Evolutionary conservation across 2,329 filamentous ascomycete species (phyloP).

Genomic region (Sporothrix pseudoabietina): DNA sequence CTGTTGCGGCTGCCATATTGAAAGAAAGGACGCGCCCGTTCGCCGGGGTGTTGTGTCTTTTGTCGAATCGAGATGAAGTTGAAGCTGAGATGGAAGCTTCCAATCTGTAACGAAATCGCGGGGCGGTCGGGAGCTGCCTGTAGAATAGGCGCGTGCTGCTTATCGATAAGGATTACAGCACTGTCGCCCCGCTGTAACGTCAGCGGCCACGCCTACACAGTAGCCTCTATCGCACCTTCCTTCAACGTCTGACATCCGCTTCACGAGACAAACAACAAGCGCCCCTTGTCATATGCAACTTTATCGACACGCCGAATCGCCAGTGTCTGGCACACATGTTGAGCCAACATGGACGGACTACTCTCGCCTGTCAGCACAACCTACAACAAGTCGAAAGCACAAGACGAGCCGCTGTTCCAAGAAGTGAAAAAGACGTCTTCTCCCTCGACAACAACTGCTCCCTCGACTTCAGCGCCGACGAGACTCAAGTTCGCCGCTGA

Average conservation of each 20-base stretch:
- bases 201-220: constrained; percentile 14
- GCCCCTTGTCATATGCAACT: not conserved
- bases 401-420: constrained; percentile 45
- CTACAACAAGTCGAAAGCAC: constrained; percentile 47
- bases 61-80: not conserved
- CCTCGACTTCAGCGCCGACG: not conserved
- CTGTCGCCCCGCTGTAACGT: constrained; percentile 25
- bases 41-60: not conserved
- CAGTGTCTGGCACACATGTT: not conserved
- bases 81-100: not conserved
- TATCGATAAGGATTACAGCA: constrained; percentile 29
- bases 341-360: constrained; percentile 56
- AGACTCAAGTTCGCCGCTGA: constrained; percentile 28
- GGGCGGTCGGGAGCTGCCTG: constrained; percentile 14
- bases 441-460: not conserved
- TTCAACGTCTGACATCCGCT: not conserved
- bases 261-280: not conserved
- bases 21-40: not conserved
- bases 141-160: not conserved
- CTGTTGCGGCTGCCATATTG: constrained; percentile 27
- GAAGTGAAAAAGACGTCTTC: constrained; percentile 39
- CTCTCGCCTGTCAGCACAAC: constrained; percentile 58
- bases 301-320: not conserved
- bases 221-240: too few species aligned
- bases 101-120: constrained; percentile 15